Base-by-base conservation (phyloP, 176 grass and related monocot species). In the Zea luxurians region DNA sequence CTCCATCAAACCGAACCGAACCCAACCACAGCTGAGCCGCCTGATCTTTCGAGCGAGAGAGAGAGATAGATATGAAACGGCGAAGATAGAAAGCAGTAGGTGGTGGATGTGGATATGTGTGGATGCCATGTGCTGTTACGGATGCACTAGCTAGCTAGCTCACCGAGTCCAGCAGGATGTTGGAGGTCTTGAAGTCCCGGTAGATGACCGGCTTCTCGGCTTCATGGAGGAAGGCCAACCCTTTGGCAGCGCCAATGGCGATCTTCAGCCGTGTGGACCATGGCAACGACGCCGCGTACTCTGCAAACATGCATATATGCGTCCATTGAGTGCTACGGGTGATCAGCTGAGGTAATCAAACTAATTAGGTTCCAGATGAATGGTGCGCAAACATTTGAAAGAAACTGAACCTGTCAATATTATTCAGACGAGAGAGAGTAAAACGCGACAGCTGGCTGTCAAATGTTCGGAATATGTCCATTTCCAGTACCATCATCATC, bases 171-270 rank as follows among this genome's bases (percentile, higher is more conserved):
- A 99, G 80, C 83, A 99, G 65, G 82, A 99, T 99, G 82, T 99
- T 99, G 34, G 96, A 95, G 68, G 92, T 87, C 83, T 99, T 99
- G 73, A 99, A 99, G 80, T 99, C 96, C 41, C 96, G 74, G 79
- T 95, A 99, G 65, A 99, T 99, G 75, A 99, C 90, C 6, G 89
- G 96, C 61, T 93, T 88, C 75, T 99, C 84, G 46, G 90, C 84
- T 71, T 91, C 92, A 62, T 99, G 96, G 79, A 99, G 96, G 78
- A 99, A 95, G 50, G 79, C 86, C 48, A 99, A 76, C 60, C 96
- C 96, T 82, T 89, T 91, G 61, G 96, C 96, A 0, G 92, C 92
- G 10, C 90, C 96, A 2, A 95, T 54, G 77, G 90, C 96, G 77
- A 99, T 99, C 83, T 93, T 92, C 69, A 99, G 38, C 7, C 96